Evolutionary conservation across 345 rosid genomes (phyloP).

Genomic region (Conringia planisiliqua): DNA sequence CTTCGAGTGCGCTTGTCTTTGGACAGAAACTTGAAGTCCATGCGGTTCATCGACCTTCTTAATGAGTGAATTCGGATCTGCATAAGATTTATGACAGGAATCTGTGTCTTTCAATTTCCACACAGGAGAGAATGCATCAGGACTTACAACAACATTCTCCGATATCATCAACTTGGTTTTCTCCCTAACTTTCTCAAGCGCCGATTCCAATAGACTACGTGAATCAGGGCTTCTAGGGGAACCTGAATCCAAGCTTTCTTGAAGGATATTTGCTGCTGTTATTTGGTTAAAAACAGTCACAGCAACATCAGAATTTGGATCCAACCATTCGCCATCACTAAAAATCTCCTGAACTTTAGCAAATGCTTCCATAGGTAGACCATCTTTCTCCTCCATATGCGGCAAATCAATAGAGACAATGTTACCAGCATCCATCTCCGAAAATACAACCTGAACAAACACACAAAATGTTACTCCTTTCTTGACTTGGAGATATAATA

Average conservation of each 20-base stretch:
- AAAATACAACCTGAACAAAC: slow-evolving; percentile 60
- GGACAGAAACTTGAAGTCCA: slow-evolving; percentile 50
- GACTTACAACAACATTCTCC: slow-evolving; percentile 28
- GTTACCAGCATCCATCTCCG: slow-evolving; percentile 58
- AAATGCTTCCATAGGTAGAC: slow-evolving; percentile 66
- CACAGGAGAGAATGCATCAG: slow-evolving; percentile 24
- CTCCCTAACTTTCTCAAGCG: slow-evolving; percentile 40
- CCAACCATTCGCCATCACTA: slow-evolving; percentile 55
- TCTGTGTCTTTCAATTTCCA: slow-evolving; percentile 31
- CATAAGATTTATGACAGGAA: slow-evolving; percentile 30
- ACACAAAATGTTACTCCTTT: slow-evolving; percentile 21
- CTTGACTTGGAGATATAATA: neutral
- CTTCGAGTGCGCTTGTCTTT: slow-evolving; percentile 49
- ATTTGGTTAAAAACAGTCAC: slow-evolving; percentile 48
- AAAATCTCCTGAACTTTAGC: slow-evolving; percentile 61
- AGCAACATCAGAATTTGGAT: slow-evolving; percentile 51
- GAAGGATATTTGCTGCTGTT: slow-evolving; percentile 43
- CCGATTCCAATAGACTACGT: slow-evolving; percentile 38
- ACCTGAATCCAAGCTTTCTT: slow-evolving; percentile 43
- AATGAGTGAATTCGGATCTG: slow-evolving; percentile 35
- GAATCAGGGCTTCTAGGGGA: slow-evolving; percentile 39
- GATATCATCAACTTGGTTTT: slow-evolving; percentile 35
- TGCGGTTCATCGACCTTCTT: slow-evolving; percentile 44
- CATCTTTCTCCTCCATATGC: slow-evolving; percentile 54
- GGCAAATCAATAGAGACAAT: slow-evolving; percentile 48